Base-by-base conservation (phyloP, 306 rosid species). In the Dalbergia oliveri region DNA sequence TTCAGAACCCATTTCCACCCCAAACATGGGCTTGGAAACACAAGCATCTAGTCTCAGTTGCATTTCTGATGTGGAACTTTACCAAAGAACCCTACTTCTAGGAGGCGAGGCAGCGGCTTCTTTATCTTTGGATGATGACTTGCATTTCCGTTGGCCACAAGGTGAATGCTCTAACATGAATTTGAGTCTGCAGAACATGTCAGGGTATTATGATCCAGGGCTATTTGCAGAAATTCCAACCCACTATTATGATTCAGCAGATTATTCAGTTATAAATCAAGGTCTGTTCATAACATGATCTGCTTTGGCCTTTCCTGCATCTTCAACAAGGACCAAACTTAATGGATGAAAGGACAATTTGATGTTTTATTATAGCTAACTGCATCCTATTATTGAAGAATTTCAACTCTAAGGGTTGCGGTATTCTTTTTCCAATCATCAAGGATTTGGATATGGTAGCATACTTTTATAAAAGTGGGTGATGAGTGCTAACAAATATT, bases 281-380 rank as follows among this genome's bases (percentile, higher is more conserved):
- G 88, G 98, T 76, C 92, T 91, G 62, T 93, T 89, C 81, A 90
- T 91, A 70, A 86, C 87, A 76, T 88, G 88, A 91, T 74, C 77
- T 53, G 85, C 85, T 11, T 74, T 45, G 54, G 77, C 62, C 61
- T 72, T 75, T 26, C 75, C 37, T 74, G 47, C 82, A 57, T 73
- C 85, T 73, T 73, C 82, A 73, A 58, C 62, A 78, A 82, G 67
- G 54, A 34, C 35, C 72, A 69, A 49, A 53, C 50, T 47, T 4
- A 15, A 65, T 34, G 65, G 72, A n/a, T 80, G 90, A 79, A 81
- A 83, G 60, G 77, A 72, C 84, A 70, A 45, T 72, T 79, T 61
- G 80, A 60, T 86, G 63, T 79, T 79, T 85, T 75, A 74, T 64
- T 82, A 77, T 76, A 80, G 72, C 85, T 79, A 76, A 79, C 76